Base-by-base conservation (phyloP, 2,329 filamentous ascomycete genomes). In the Xylariaceae sp. region DNA sequence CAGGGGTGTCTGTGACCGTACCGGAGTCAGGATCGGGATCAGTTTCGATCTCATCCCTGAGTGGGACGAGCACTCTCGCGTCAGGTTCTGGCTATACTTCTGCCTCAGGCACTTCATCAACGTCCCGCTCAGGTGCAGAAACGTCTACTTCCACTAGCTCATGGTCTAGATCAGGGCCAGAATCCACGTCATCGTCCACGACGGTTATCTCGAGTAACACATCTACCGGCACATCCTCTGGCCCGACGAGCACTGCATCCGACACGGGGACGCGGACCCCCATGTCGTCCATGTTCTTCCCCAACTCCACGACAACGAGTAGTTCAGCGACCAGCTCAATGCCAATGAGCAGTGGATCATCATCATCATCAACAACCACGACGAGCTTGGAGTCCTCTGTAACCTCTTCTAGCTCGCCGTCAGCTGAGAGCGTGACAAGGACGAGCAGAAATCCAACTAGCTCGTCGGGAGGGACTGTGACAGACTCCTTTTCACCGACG, bases 291-390 rank as follows among this genome's bases (percentile, higher is more conserved):
- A 33, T 21, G 11, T 12, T 23, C 16, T 53, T 26, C 9, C 36
- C 40, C 6, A 58, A 47, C 19, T 44, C 40, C 3, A 58, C 58
- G 1, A 19, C 21, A n/a, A 50, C 53, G 11, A 12, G 36, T 8
- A 6, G 19, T 51, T 33, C 56, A 19, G 11, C 5, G 11, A 34
- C 33, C 3, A 36, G 33, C 23, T 44, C 16, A 3, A 36, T 44
- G 9, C n/a, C 36, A 6, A 60, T 48, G 2, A 21, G 37, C 9
- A 36, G 29, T 23, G 31, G 14, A 34, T 37, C 28, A 3, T 40
- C 17, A 9, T 14, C 48, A 9, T 12, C 9, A 19, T 31, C 50
- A 23, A 28, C 41, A 21, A 50, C 31, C 19, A 33, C 7, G 14
- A 44, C 56, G 4, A 43, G 21, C 21, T 39, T 29, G 1, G 17